These are phyloP conservation scores for Fusarium mundagurra DNA, from an alignment of 2,329 filamentous ascomycete species.

Conservation along the genomic window DNA sequence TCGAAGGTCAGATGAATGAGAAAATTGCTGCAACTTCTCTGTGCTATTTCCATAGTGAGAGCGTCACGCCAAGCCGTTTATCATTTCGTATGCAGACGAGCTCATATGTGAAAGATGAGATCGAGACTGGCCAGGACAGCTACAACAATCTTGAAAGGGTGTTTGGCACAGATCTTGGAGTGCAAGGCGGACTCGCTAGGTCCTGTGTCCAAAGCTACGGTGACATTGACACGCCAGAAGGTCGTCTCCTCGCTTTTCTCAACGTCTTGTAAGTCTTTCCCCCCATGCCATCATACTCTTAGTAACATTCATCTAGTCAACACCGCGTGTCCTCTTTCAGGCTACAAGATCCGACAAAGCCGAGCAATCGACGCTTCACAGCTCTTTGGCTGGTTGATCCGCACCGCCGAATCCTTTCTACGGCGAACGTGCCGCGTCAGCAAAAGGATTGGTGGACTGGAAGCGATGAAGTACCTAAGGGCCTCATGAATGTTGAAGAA, in stretches of 20 bases:
- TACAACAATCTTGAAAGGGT: background rate
- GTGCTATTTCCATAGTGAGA: background rate
- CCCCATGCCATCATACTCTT: rapidly evolving
- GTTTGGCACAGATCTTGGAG: background rate
- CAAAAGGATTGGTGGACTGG: background rate
- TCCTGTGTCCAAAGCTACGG: background rate
- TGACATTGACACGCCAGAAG: background rate
- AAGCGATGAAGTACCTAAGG: background rate
- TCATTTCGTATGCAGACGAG: background rate
- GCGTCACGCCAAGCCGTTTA: background rate
- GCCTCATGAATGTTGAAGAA: background rate
- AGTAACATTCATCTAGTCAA: background rate
- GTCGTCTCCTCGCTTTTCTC: background rate
- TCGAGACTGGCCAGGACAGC: background rate
- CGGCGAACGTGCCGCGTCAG: background rate
- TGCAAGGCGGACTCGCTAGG: background rate
- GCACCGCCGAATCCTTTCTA: background rate
- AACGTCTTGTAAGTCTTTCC: background rate
- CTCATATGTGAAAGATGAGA: background rate
- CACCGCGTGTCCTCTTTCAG: background rate
- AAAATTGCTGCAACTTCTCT: background rate
- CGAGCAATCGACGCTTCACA: background rate
- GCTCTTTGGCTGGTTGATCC: slow-evolving; percentile 2
- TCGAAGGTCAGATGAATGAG: slow-evolving; percentile 7
- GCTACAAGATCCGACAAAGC: background rate